Percentiles rank a stretch among this genome's conserved stretches.
Evolutionary conservation across 352 stramenopile species (phyloP).

Genomic region (Phytophthora nicotianae): DNA sequence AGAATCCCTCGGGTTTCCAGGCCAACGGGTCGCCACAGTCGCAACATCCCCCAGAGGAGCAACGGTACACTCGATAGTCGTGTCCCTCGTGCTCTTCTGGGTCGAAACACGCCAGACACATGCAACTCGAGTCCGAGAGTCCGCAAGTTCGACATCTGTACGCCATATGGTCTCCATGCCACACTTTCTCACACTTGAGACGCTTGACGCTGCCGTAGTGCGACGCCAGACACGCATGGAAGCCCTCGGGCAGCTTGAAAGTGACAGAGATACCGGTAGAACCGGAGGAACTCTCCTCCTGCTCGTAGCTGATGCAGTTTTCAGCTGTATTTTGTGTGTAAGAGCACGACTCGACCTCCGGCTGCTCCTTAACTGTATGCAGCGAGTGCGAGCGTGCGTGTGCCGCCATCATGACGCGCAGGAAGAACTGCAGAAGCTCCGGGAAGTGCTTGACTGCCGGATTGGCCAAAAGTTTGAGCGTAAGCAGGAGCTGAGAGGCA

Average conservation of each 20-base stretch:
- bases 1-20: conserved; percentile 81
- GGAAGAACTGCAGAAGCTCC: conserved; percentile 65
- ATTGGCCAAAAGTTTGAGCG: conserved; percentile 33
- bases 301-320: conserved; percentile 40
- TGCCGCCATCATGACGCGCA: conserved; percentile 62
- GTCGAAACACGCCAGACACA: conserved; percentile 85
- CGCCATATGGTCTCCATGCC: conserved; percentile 87
- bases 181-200: conserved; percentile 87
- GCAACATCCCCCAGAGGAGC: conserved; percentile 79
- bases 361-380: conserved; percentile 3
- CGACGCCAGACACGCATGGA: conserved; percentile 52
- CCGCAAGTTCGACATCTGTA: conserved; percentile 84
- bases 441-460: conserved; percentile 39
- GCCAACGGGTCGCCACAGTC: conserved; percentile 83
- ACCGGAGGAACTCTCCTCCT: conserved; percentile 30
- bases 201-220: conserved; percentile 72
- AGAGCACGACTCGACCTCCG: conserved; percentile 5
- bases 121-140: conserved; percentile 87
- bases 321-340: conserved; percentile 44
- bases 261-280: conserved; percentile 13
- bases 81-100: conserved; percentile 79
- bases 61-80: conserved; percentile 84
- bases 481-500: conserved; percentile 49
- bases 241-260: conserved; percentile 43
- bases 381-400: conserved; percentile 40